These are phyloP conservation scores for Ustilago cynodontis DNA, from an alignment of 1,284 basidiomycete species.

Conservation along the genomic window DNA sequence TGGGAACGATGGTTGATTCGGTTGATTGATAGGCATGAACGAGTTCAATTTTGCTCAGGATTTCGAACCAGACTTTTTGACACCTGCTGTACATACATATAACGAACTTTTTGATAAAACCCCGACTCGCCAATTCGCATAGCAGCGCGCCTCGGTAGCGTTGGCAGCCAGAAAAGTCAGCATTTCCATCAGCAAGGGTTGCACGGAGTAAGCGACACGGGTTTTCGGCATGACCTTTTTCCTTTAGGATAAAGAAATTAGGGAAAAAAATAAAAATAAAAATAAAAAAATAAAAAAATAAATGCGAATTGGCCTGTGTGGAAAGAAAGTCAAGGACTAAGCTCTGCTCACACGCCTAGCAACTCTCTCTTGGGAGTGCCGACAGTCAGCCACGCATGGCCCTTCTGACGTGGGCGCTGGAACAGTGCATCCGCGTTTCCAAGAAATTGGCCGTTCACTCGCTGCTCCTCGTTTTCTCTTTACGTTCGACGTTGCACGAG, in stretches of 20 bases:
- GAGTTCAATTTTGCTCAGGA: constrained; percentile 5
- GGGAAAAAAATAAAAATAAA: neutral
- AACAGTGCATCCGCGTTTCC: neutral
- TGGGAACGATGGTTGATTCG: too few species aligned
- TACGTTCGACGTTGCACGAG: neutral
- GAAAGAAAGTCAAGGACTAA: too few species aligned
- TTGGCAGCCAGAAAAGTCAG: neutral
- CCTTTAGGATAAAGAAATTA: neutral
- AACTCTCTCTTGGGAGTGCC: too few species aligned
- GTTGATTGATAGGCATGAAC: neutral
- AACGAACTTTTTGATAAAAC: neutral
- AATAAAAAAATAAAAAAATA: too few species aligned
- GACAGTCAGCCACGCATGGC: constrained; percentile 15
- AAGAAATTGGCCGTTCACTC: constrained; percentile 5
- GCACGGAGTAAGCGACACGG: constrained; percentile 19
- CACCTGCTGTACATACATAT: neutral
- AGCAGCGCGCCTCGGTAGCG: constrained; percentile 19
- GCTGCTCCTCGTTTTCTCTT: neutral
- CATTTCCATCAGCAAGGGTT: constrained; percentile 7
- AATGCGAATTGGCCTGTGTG: too few species aligned
- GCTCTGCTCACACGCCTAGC: too few species aligned
- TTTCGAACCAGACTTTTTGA: constrained; percentile 5
- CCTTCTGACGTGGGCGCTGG: neutral
- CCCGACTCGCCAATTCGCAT: constrained; percentile 6
- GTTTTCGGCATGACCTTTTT: neutral